Percentiles rank a stretch among this genome's conserved stretches.
Evolutionary conservation across 176 grass and related monocot species (phyloP).

Genomic region (Phyllostachys edulis): DNA sequence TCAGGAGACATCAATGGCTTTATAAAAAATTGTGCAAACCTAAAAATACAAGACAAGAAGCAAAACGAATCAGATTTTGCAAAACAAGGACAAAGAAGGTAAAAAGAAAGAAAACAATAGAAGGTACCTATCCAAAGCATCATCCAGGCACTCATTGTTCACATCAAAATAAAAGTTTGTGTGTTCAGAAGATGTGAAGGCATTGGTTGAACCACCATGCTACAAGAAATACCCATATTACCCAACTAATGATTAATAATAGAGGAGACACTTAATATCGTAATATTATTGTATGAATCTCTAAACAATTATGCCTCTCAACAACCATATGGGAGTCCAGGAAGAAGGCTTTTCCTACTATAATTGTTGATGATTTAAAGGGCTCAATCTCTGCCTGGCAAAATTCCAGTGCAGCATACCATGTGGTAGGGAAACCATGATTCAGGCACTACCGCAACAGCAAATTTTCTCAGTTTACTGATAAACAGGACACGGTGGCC

Average conservation of each 20-base stretch:
- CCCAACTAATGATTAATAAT: constrained; percentile 20
- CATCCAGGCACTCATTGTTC: constrained; percentile 75
- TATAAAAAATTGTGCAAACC: constrained; percentile 98
- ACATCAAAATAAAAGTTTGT: constrained; percentile 97
- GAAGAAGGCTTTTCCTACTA: constrained; percentile 17
- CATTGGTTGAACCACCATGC: constrained; percentile 95
- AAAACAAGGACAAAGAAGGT: constrained; percentile 27
- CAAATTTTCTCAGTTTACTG: constrained; percentile 16
- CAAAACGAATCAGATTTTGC: constrained; percentile 25
- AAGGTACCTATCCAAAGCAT: constrained; percentile 87
- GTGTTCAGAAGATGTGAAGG: constrained; percentile 68
- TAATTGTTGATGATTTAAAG: background rate
- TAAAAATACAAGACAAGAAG: constrained; percentile 37
- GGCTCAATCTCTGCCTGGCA: background rate
- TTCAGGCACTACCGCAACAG: constrained; percentile 9
- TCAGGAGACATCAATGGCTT: constrained; percentile 93
- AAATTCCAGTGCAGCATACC: background rate
- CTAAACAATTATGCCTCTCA: background rate
- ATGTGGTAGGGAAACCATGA: background rate
- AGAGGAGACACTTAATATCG: constrained; percentile 10
- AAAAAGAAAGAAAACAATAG: background rate
- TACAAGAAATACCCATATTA: constrained; percentile 50
- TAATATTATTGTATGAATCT: constrained; percentile 19
- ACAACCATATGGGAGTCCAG: background rate
- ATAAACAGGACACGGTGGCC: background rate